Base-by-base conservation (phyloP, 2,329 filamentous ascomycete genomes). In the Elsinoe batatas region DNA sequence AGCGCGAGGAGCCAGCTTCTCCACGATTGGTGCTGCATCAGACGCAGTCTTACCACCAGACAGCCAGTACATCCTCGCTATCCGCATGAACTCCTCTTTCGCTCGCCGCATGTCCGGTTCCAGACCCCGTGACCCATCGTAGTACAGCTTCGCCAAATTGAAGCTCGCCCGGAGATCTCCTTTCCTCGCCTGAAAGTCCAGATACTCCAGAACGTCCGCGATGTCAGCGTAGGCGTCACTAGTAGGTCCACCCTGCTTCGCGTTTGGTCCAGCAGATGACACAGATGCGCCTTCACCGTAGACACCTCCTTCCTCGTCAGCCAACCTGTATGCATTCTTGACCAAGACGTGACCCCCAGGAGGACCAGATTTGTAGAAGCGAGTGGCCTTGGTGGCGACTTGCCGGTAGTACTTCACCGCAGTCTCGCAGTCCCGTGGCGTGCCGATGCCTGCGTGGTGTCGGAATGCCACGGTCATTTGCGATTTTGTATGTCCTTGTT, bases 231-330 rank as follows among this genome's bases (percentile, higher is more conserved):
- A 86, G 1, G 86, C 82, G 65, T 93, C 87, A 2, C 88, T 88
- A 61, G 86, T 84, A 1, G 84, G 79, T 56, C 83, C 82, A 17
- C 83, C 81, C 60, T 84, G 83, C 64, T 85, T 80, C 3, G 90
- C 89, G 66, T 95, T 91, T 56, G 81, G 78, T 3, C 93, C 93
- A 0, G 93, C 86, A 66, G 90, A 96, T 20, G 85, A 85, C 37
- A 85, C 88, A 67, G 91, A 97, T 11, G 93, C 93, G 3, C 93
- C 94, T 71, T 95, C 89, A 46, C 93, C 94, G 67, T 96, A 98
- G 5, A 95, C 86, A 42, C 93, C 93, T 6, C 93, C 94, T 30
- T 85, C 76, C 49, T 96, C 89, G 65, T 98, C 94, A 3, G 90
- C 88, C 64, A 96, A 87, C 56, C 88, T 82, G 72, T 88, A 94